Percentiles rank a stretch among this genome's conserved stretches.
Evolutionary conservation across 371 early-diverging fungal species (phyloP).

Genomic region (Capniomyces stellatus): DNA sequence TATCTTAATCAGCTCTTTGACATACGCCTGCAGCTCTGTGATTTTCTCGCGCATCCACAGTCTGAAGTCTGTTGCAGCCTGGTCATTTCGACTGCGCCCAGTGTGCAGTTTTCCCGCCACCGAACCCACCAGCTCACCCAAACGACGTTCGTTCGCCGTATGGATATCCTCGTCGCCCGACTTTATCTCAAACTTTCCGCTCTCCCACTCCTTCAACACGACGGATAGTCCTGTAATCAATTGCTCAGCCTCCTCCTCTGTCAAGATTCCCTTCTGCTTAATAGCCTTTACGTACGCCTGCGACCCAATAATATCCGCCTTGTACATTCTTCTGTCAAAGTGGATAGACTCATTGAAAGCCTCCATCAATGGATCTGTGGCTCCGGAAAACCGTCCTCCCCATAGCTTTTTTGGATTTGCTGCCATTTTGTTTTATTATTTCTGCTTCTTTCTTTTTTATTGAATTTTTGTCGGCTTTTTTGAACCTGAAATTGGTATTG

Average conservation of each 20-base stretch:
- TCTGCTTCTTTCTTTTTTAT: neutral
- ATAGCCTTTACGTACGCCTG: conserved; percentile 82
- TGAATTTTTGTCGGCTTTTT: too few species aligned
- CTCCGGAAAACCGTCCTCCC: conserved; percentile 77
- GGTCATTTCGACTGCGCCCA: conserved; percentile 88
- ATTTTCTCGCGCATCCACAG: conserved; percentile 80
- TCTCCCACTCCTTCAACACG: conserved; percentile 71
- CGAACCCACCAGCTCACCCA: conserved; percentile 79
- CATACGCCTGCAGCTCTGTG: conserved; percentile 30
- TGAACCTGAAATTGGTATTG: too few species aligned
- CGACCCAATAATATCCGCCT: conserved; percentile 74
- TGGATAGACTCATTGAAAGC: conserved; percentile 85
- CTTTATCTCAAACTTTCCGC: conserved; percentile 47
- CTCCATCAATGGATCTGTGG: conserved; percentile 89
- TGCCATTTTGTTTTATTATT: neutral
- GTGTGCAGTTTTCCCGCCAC: conserved; percentile 94
- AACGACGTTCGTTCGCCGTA: conserved; percentile 90
- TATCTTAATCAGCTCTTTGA: conserved; percentile 56
- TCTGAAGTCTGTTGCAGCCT: conserved; percentile 95
- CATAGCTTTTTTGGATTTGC: conserved; percentile 36
- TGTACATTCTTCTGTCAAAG: conserved; percentile 82
- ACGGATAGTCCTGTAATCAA: conserved; percentile 52
- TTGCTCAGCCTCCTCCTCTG: conserved; percentile 44
- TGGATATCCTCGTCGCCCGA: conserved; percentile 93
- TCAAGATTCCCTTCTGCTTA: conserved; percentile 49